These are phyloP conservation scores for Kluyveromyces siamensis DNA, from an alignment of 805 yeast genomes.

Conservation along the genomic window DNA sequence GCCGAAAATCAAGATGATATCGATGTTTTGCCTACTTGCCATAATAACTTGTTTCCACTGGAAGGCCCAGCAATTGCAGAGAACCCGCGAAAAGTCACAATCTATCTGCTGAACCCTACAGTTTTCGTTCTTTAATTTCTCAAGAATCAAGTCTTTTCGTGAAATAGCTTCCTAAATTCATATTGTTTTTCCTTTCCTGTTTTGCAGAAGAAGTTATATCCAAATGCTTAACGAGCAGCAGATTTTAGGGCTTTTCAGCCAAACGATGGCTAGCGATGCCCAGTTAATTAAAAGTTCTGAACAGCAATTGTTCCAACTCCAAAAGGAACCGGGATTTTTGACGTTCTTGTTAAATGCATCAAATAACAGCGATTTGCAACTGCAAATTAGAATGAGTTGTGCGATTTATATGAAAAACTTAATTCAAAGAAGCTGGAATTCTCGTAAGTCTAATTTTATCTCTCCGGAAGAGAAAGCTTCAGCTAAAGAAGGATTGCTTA, in stretches of 20 bases:
- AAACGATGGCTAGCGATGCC: conserved; percentile 45
- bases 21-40: background rate
- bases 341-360: conserved; percentile 43
- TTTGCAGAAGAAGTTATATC: background rate
- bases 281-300: conserved; percentile 46
- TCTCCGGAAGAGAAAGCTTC: conserved; percentile 42
- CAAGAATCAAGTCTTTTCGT: background rate
- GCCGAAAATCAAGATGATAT: background rate
- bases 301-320: conserved; percentile 39
- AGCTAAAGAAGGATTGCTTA: conserved; percentile 45
- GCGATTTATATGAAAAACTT: conserved; percentile 65
- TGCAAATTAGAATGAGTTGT: conserved; percentile 45
- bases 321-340: conserved; percentile 50
- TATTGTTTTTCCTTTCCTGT: background rate
- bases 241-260: conserved; percentile 41
- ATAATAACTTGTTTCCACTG: too few relatives aligned
- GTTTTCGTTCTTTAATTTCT: background rate
- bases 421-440: conserved; percentile 46
- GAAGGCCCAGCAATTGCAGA: too few relatives aligned
- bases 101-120: too few relatives aligned
- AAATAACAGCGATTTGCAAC: conserved; percentile 34
- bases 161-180: conserved; percentile 4
- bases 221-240: conserved; percentile 37
- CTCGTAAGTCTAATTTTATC: conserved; percentile 25
- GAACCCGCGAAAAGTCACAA: too few relatives aligned